Base-by-base conservation (phyloP, 768 basidiomycete species). In the Collybia sordida region DNA sequence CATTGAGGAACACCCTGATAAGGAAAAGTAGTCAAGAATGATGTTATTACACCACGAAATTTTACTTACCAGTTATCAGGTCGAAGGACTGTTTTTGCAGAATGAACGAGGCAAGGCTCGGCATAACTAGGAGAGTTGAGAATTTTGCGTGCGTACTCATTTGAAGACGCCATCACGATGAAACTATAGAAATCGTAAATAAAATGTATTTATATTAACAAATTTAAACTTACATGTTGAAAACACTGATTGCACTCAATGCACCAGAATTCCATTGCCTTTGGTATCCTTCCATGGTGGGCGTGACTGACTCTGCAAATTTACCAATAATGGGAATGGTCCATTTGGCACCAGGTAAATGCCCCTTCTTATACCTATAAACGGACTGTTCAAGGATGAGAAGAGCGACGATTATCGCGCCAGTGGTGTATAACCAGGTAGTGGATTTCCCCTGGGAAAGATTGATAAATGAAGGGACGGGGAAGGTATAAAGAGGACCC, bases 251-350 rank as follows among this genome's bases (percentile, higher is more conserved):
- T 8, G 86, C 93, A 56, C 88, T 89, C 27, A 99, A 79, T 12
- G 85, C 85, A 45, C 94, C 95, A 2, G 87, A 86, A 57, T 88
- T 78, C 96, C 96, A 99, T 61, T 95, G 92, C 57, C 77, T 79
- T 77, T 87, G 89, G 75, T 99, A 99, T 36, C 81, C 82, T 64
- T 95, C 90, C 80, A 98, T 80, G 4, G 91, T 86, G 11, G 97
- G 97, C 57, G 87, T 82, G 73, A 96, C 73, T 4, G 92, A 95
- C 64, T 98, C 93, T 4, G 88, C 85, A 59, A 98, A 97, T 69
- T 94, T 94, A 50, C 97, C 97, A 49, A 99, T 98, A 61, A 99
- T 61, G n/a, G 97, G 97, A 55, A 97, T 94, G 11, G 93, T 97
- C 94, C 93, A 98, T 64, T 68, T 76, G 40, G 79, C 83, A 5